Percentiles rank a stretch among this genome's conserved stretches.
Evolutionary conservation across 495 filamentous ascomycete species (phyloP).

Genomic region (Penicillium chermesinum): DNA sequence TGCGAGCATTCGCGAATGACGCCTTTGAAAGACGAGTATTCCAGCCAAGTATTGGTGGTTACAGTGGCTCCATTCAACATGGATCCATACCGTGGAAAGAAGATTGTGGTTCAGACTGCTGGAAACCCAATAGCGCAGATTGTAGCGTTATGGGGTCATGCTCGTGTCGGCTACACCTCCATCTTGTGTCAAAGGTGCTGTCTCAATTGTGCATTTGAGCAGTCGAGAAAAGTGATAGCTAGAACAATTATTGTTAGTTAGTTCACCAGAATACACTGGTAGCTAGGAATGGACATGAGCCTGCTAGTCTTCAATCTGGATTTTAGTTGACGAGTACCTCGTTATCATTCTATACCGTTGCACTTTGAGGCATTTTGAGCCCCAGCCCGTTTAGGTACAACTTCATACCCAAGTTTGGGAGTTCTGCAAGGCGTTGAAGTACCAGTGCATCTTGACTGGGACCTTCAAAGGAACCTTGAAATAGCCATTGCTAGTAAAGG

Average conservation of each 20-base stretch:
- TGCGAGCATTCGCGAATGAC: neutral
- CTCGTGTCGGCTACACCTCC: neutral
- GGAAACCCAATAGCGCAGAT: slow-evolving; percentile 1
- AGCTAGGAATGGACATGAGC: too few relatives aligned
- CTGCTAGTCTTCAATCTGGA: too few relatives aligned
- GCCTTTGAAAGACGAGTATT: neutral
- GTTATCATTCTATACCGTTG: too few relatives aligned
- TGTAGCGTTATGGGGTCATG: neutral
- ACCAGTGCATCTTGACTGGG: too few relatives aligned
- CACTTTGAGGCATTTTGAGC: too few relatives aligned
- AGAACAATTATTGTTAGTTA: neutral
- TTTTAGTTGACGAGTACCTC: too few relatives aligned
- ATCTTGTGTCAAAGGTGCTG: neutral
- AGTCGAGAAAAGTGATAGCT: slow-evolving; percentile 1
- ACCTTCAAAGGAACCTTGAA: too few relatives aligned
- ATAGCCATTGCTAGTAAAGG: too few relatives aligned
- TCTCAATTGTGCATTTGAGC: slow-evolving; percentile 5
- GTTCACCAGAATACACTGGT: too few relatives aligned
- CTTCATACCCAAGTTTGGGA: too few relatives aligned
- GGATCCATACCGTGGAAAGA: neutral
- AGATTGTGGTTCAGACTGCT: neutral
- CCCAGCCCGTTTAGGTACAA: too few relatives aligned
- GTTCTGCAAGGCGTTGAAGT: too few relatives aligned
- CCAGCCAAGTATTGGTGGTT: neutral
- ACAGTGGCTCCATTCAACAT: neutral